phyloP scores from a whole-genome alignment of 176 grass and related monocot species.

The Metroxylon sagu region DNA sequence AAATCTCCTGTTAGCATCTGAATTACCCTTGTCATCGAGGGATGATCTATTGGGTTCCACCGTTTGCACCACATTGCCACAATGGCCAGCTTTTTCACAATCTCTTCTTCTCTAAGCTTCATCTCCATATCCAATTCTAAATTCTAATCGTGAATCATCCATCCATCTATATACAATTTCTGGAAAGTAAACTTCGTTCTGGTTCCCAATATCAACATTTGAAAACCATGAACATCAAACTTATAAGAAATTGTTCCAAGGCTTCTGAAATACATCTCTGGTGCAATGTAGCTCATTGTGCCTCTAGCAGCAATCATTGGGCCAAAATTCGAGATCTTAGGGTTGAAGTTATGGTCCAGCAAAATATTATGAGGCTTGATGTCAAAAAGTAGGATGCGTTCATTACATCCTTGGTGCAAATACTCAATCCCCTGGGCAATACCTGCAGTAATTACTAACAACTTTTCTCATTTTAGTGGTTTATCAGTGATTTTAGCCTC shows the following conservation, averaged over 20 bases:
- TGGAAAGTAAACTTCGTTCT: not conserved
- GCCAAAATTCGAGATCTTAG: conserved; percentile 17
- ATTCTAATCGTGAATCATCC: not conserved
- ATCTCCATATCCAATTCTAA: not conserved
- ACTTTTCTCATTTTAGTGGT: not conserved
- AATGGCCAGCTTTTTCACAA: not conserved
- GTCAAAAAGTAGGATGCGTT: conserved; percentile 45
- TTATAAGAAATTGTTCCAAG: not conserved
- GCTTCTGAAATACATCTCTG: too few relatives aligned
- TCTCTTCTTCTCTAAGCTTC: not conserved
- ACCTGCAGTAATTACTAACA: conserved; percentile 27
- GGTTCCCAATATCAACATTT: conserved; percentile 6
- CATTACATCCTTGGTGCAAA: conserved; percentile 49
- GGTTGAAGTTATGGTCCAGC: conserved; percentile 12
- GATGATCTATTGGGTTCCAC: conserved; percentile 3
- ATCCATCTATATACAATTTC: conserved; percentile 1
- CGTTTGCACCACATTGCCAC: conserved; percentile 5
- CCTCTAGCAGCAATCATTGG: conserved; percentile 8
- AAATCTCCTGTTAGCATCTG: not conserved
- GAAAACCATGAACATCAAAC: conserved; percentile 9
- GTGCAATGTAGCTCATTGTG: conserved; percentile 7
- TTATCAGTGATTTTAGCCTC: not conserved
- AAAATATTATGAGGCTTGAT: conserved; percentile 18
- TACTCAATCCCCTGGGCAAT: conserved; percentile 57
- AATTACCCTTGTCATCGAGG: conserved; percentile 2